Percentiles rank a stretch among this genome's conserved stretches.
Evolutionary conservation across 2,329 filamentous ascomycete genomes (phyloP).

Genomic region (Plectosphaerella sp.): DNA sequence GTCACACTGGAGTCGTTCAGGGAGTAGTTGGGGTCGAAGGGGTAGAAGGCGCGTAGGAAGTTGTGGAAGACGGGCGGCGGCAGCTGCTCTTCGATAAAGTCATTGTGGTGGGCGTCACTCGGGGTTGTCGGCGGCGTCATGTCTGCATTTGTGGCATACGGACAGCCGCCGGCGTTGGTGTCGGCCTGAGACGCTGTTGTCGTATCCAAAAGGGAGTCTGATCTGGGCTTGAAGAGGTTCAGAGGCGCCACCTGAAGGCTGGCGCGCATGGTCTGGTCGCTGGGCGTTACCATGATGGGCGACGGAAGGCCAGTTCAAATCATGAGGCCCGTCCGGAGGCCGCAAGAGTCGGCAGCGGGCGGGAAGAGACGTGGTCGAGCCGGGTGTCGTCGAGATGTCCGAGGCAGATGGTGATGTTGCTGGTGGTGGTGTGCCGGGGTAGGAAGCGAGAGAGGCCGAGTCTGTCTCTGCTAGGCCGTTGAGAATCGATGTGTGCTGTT

Average conservation of each 20-base stretch:
- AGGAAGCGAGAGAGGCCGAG: too few relatives aligned
- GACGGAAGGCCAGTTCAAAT: not conserved
- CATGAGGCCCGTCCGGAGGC: not conserved
- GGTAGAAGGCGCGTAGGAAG: constrained; percentile 90
- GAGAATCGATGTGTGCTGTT: constrained; percentile 20
- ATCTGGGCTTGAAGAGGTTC: constrained; percentile 40
- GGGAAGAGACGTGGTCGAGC: not conserved
- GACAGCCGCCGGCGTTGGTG: constrained; percentile 35
- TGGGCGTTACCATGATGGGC: constrained; percentile 43
- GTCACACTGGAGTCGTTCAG: constrained; percentile 84
- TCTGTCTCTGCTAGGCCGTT: not conserved
- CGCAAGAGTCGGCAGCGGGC: too few relatives aligned
- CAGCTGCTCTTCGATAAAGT: constrained; percentile 34
- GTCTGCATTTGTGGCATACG: constrained; percentile 39
- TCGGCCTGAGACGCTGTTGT: constrained; percentile 20
- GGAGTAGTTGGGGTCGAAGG: constrained; percentile 76
- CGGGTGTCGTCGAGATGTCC: too few relatives aligned
- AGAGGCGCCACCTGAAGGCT: constrained; percentile 60
- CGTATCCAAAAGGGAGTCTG: constrained; percentile 18
- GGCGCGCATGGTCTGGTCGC: constrained; percentile 44
- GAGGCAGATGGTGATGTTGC: too few relatives aligned
- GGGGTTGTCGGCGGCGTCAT: constrained; percentile 78
- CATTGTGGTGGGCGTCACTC: constrained; percentile 60
- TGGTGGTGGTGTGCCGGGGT: too few relatives aligned
- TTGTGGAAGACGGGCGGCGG: constrained; percentile 76